Base-by-base conservation (phyloP, 352 stramenopile genomes). In the Globisporangium okanoganense region DNA sequence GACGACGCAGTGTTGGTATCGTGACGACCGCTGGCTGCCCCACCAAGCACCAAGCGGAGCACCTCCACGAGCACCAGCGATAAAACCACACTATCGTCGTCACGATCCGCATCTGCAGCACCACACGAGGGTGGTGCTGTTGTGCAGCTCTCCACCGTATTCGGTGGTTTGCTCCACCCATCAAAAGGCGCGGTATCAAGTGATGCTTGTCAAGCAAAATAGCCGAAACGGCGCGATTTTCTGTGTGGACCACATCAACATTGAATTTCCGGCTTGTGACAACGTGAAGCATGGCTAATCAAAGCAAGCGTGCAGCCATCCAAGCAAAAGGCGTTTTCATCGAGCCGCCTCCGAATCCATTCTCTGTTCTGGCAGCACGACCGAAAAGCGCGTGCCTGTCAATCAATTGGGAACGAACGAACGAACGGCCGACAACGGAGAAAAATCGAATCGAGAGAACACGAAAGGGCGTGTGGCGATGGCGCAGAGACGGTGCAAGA, bases 401-500 rank as follows among this genome's bases (percentile, higher is more conserved):
- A n/a, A 12, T 18, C 31, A 57, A 35, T 18, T 43, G 51, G 33
- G 51, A 51, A 47, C 38, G 27, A 59, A 43, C 10, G 14, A 27
- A 36, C n/a, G 33, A 18, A 9, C 25, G 14, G 44, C n/a, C n/a
- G 2, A 9, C 16, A 44, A 12, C 31, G 16, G 14, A 36, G 20
- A 38, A 48, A 20, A 27, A 50, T 43, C 36, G 36, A 43, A 43
- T 43, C 36, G 7, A 57, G 40, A 25, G 48, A 27, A 18, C 25
- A 22, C 24, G 33, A 22, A 49, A 36, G 22, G 27, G 36, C 53
- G 35, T 18, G 24, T 59, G 53, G 51, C 51, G 8, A 1, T 1
- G 20, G 51, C 9, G 51, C 53, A 59, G 35, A 59, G 29, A 51
- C 53, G 25, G 53, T 51, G 38, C 53, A 29, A 25, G 18, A 27